Evolutionary conservation across 129 eudicot genomes (phyloP).

Genomic region (Flaveria linearis): DNA sequence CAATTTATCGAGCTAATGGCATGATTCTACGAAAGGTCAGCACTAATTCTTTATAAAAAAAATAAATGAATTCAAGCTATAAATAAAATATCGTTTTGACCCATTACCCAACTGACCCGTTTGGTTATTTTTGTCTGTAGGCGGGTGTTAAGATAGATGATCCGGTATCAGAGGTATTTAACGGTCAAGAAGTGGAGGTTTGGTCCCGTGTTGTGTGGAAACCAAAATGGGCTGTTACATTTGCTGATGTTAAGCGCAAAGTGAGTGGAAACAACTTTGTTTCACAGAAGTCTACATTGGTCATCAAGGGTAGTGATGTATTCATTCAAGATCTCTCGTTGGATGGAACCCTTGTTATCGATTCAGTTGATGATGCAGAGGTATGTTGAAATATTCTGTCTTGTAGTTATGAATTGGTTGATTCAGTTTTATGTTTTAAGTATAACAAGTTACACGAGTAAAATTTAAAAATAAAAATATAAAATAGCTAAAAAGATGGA

Average conservation of each 20-base stretch:
- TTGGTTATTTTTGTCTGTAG: constrained; percentile 34
- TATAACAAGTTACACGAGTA: neutral
- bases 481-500: neutral
- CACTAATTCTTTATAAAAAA: neutral
- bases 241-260: constrained; percentile 69
- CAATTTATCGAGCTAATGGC: constrained; percentile 76
- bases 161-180: constrained; percentile 58
- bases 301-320: constrained; percentile 61
- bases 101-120: neutral
- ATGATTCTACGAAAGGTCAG: constrained; percentile 66
- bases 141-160: constrained; percentile 80
- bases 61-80: neutral
- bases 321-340: constrained; percentile 64
- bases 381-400: constrained; percentile 32
- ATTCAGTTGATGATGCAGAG: constrained; percentile 76
- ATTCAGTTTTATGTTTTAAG: neutral
- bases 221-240: constrained; percentile 88
- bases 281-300: constrained; percentile 72
- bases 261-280: constrained; percentile 59
- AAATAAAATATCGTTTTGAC: neutral
- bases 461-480: neutral
- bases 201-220: constrained; percentile 86
- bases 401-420: constrained; percentile 11
- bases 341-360: constrained; percentile 77
- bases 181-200: constrained; percentile 93